Base-by-base conservation (phyloP, 1,139 yeast species). In the Candida sp. region DNA sequence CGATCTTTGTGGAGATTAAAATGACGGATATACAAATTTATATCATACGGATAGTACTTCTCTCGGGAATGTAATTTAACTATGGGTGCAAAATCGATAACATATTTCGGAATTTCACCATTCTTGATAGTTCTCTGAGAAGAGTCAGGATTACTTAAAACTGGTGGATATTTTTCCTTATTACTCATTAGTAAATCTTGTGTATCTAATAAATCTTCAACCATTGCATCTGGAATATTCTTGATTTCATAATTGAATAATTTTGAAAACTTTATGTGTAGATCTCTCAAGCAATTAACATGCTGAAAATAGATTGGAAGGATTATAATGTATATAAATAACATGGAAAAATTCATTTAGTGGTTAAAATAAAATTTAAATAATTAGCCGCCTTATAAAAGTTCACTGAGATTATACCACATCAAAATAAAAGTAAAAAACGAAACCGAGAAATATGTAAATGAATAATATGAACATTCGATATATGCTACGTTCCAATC, bases 51-150 rank as follows among this genome's bases (percentile, higher is more conserved):
- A 51, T 85, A 67, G 59, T 89, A 90, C 44, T 71, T 66, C 56
- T 90, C 97, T 57, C 90, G 97, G 0, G 95, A 83, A 65, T 90
- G 89, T 22, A 90, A 68, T 57, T 87, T 88, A 1, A 90, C 90
- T 42, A 82, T 64, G 0, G 97, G 97, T 4, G 91, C 81, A 58
- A 79, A 76, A 41, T 84, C 84, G 0, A 80, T 54, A 1, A 86
- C 84, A 61, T 82, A 90, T 8, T 66, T 66, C 0, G 97, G 97
- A 4, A 90, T 73, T 44, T 75, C 80, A 0, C 87, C 86, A 35
- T 68, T 64, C 25, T 56, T 49, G n/a, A 81, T 49, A 4, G 67
- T 61, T 35, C 66, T 53, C 45, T 70, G 56, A 33, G 55, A 49
- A 5, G 43, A 38, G n/a, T 47, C 48, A 2, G 76, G 75, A 35